These are phyloP conservation scores for Leccinum truebloodii DNA, from an alignment of 768 basidiomycete genomes.

Conservation along the genomic window DNA sequence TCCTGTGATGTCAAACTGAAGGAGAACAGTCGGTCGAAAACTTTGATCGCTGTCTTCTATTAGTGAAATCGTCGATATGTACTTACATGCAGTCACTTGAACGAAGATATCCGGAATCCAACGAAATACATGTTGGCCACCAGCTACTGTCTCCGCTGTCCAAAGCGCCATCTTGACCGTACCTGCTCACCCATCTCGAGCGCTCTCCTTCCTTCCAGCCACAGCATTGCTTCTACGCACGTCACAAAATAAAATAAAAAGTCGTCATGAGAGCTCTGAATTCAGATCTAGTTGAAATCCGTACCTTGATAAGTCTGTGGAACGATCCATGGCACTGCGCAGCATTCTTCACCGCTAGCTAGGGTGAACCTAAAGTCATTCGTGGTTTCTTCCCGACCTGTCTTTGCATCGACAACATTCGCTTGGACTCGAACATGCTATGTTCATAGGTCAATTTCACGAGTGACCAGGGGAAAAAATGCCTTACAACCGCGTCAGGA, in stretches of 20 bases:
- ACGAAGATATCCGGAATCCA: too few relatives aligned
- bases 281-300: not conserved
- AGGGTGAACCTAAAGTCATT: conserved; percentile 81
- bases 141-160: conserved; percentile 3
- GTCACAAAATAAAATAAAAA: conserved; percentile 9
- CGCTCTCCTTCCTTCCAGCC: conserved; percentile 77
- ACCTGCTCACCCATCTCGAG: conserved; percentile 72
- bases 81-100: too few relatives aligned
- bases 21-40: too few relatives aligned
- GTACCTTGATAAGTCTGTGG: conserved; percentile 71
- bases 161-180: conserved; percentile 35
- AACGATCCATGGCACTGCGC: conserved; percentile 47
- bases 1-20: too few relatives aligned
- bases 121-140: not conserved
- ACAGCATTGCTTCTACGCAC: conserved; percentile 74
- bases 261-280: not conserved
- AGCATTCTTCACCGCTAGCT: conserved; percentile 46
- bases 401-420: conserved; percentile 67
- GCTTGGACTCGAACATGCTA: conserved; percentile 75
- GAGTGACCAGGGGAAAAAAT: not conserved
- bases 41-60: too few relatives aligned
- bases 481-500: conserved; percentile 58
- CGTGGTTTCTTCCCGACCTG: conserved; percentile 63
- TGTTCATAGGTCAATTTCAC: not conserved
- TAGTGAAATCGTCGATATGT: too few relatives aligned